Conservation (phyloP, 345 rosid species). For the Hypericum androsaemum region DNA sequence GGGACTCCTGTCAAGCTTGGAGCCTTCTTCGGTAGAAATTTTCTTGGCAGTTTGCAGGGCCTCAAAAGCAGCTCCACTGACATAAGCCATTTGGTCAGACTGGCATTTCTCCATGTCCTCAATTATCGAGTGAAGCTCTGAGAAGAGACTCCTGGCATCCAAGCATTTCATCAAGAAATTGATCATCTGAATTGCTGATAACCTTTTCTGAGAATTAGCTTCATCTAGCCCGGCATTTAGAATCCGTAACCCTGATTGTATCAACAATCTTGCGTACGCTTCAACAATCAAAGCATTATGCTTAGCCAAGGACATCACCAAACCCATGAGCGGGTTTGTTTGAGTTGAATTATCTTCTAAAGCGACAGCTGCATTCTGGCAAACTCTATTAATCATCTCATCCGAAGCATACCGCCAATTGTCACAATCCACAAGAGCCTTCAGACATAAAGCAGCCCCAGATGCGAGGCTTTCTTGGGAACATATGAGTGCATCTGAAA, state of each 20-base stretch:
- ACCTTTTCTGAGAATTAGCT: constrained; percentile 70
- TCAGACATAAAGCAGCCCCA: constrained; percentile 85
- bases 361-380: constrained; percentile 83
- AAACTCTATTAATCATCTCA: constrained; percentile 83
- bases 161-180: constrained; percentile 75
- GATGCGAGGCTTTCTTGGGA: constrained; percentile 78
- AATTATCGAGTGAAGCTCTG: constrained; percentile 59
- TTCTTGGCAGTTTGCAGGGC: constrained; percentile 70
- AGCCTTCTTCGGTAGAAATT: constrained; percentile 42
- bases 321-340: constrained; percentile 57
- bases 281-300: constrained; percentile 74
- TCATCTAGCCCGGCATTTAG: constrained; percentile 47
- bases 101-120: constrained; percentile 81
- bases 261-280: constrained; percentile 77
- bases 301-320: constrained; percentile 82
- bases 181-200: constrained; percentile 86
- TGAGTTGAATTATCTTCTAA: constrained; percentile 71
- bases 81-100: constrained; percentile 79
- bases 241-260: constrained; percentile 60
- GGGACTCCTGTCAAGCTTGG: constrained; percentile 45
- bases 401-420: constrained; percentile 88
- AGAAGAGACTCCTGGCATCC: constrained; percentile 64
- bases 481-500: constrained; percentile 59
- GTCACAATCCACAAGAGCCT: constrained; percentile 77
- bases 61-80: constrained; percentile 86